phyloP scores from a whole-genome alignment of 179 eudicot genomes.

The Carnegiea gigantea region DNA sequence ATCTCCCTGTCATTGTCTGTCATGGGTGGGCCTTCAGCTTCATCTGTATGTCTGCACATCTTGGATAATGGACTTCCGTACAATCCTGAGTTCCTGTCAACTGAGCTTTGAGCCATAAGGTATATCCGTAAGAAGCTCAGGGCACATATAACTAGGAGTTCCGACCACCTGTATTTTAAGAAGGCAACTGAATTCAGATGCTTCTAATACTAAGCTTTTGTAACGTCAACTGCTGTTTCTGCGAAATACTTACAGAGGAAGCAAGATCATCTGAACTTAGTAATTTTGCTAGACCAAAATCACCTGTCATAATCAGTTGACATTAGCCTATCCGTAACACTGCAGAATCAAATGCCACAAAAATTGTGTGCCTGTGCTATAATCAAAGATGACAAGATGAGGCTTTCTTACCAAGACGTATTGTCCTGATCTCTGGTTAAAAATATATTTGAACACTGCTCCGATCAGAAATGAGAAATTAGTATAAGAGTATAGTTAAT shows the following conservation, averaged over 20 bases:
- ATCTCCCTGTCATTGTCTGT: too few species aligned
- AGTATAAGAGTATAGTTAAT: conserved; percentile 8
- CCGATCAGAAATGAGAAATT: conserved; percentile 20
- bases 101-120: conserved; percentile 89
- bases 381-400: conserved; percentile 3
- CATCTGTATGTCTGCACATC: conserved; percentile 21
- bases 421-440: conserved; percentile 83
- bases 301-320: conserved; percentile 52
- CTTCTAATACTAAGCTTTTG: background rate
- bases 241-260: conserved; percentile 74
- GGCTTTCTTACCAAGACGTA: conserved; percentile 68
- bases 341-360: background rate
- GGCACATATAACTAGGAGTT: conserved; percentile 71
- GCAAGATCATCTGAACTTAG: conserved; percentile 84
- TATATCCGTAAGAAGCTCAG: conserved; percentile 98
- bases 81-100: conserved; percentile 31
- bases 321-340: conserved; percentile 12
- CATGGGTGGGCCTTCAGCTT: background rate
- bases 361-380: background rate
- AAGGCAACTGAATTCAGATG: conserved; percentile 13
- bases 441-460: conserved; percentile 93
- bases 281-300: conserved; percentile 94
- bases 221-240: background rate
- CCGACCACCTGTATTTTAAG: conserved; percentile 58
- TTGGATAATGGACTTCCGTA: conserved; percentile 40